These are phyloP conservation scores for Rutstroemia sp. DNA, from an alignment of 2,329 filamentous ascomycete species.

Conservation along the genomic window DNA sequence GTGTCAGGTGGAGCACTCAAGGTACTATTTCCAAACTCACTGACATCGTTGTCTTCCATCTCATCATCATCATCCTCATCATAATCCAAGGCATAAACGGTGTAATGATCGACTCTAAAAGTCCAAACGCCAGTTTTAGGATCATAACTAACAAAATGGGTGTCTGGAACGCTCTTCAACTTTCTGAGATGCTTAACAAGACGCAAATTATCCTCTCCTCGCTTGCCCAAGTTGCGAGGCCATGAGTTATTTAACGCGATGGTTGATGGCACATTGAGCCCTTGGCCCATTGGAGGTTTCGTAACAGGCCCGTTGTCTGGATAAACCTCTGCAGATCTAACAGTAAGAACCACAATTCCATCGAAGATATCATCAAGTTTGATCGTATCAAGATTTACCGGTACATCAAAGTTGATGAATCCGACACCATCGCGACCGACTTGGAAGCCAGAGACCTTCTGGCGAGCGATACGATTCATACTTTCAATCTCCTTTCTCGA, in stretches of 20 bases:
- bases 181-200: slow-evolving; percentile 78
- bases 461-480: slow-evolving; percentile 74
- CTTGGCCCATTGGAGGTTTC: slow-evolving; percentile 80
- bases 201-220: slow-evolving; percentile 54
- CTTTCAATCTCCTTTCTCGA: slow-evolving; percentile 64
- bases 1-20: slow-evolving; percentile 36
- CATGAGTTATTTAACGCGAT: slow-evolving; percentile 91
- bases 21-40: slow-evolving; percentile 41
- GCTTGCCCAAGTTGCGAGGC: slow-evolving; percentile 64
- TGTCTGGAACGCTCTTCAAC: slow-evolving; percentile 71
- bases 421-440: slow-evolving; percentile 81
- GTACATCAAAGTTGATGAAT: slow-evolving; percentile 69
- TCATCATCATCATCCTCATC: slow-evolving; percentile 62
- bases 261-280: slow-evolving; percentile 82
- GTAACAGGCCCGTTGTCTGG: slow-evolving; percentile 47
- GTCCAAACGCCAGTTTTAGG: slow-evolving; percentile 76
- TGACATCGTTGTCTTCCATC: slow-evolving; percentile 40
- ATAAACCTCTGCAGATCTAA: slow-evolving; percentile 84
- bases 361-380: slow-evolving; percentile 74
- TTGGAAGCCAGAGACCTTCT: slow-evolving; percentile 65
- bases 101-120: slow-evolving; percentile 94
- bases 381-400: slow-evolving; percentile 75
- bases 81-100: slow-evolving; percentile 84
- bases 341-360: slow-evolving; percentile 66
- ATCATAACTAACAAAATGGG: slow-evolving; percentile 76